A percentile compares a stretch with the other conserved stretches of the same genome.
phyloP scores from a whole-genome alignment of 441 rosid genomes.

The Flueggea neowawraea region DNA sequence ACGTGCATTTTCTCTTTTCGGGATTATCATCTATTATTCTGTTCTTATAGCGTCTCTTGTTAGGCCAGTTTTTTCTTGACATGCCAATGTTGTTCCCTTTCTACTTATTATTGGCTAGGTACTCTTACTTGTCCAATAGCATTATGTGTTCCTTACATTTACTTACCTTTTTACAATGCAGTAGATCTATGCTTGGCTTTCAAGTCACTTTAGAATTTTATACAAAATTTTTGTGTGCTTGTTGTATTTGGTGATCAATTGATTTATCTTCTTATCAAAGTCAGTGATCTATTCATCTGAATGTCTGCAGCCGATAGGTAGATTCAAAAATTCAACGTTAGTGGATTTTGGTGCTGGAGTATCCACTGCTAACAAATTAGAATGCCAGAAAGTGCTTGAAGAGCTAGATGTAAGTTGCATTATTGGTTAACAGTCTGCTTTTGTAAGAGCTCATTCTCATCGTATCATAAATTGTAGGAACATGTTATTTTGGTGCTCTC shows the following conservation, averaged over 20 bases:
- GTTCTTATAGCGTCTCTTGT: neutral
- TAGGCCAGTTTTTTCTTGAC: too few relatives aligned
- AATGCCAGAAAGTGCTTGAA: constrained; percentile 92
- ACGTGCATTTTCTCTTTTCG: neutral
- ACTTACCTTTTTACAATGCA: too few relatives aligned
- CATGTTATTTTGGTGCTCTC: neutral
- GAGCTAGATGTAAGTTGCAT: constrained; percentile 88
- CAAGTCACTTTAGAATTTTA: too few relatives aligned
- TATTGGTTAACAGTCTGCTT: constrained; percentile 27
- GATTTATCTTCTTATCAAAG: too few relatives aligned
- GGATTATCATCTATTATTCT: neutral
- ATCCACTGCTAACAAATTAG: constrained; percentile 88
- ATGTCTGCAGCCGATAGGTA: constrained; percentile 83
- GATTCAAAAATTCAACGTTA: constrained; percentile 79
- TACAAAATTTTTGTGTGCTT: too few relatives aligned
- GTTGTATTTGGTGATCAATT: too few relatives aligned
- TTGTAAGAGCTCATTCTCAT: constrained; percentile 6
- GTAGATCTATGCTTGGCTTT: too few relatives aligned
- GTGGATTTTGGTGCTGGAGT: constrained; percentile 99
- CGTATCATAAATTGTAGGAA: constrained; percentile 6
- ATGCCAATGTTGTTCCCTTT: too few relatives aligned
- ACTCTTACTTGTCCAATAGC: too few relatives aligned
- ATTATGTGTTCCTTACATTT: too few relatives aligned
- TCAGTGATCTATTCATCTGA: neutral
- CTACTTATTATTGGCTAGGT: too few relatives aligned